These are phyloP conservation scores for Monilinia fructicola DNA, from an alignment of 2,329 filamentous ascomycete genomes.

Conservation along the genomic window DNA sequence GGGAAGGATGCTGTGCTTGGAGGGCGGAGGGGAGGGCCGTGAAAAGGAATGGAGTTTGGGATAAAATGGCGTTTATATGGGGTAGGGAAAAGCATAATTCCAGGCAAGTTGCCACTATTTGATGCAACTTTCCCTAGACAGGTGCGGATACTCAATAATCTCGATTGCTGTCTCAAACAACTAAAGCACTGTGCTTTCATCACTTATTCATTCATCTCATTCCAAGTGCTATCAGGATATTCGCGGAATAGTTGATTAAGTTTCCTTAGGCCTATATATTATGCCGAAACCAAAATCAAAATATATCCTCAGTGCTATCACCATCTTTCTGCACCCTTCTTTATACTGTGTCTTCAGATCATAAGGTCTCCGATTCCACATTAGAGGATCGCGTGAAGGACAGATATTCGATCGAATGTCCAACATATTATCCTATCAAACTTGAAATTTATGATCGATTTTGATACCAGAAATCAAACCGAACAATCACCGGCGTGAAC, in stretches of 20 bases:
- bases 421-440: background rate
- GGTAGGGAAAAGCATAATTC: conserved; percentile 6
- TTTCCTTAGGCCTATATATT: background rate
- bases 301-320: background rate
- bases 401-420: background rate
- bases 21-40: background rate
- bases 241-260: too few species aligned
- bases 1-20: background rate
- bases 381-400: background rate
- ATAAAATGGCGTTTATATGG: conserved; percentile 18
- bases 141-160: background rate
- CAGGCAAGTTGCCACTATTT: conserved; percentile 9
- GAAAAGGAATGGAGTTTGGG: conserved; percentile 21
- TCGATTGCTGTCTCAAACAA: conserved; percentile 1
- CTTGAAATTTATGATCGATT: background rate
- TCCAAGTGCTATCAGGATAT: too few species aligned
- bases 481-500: background rate
- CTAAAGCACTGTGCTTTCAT: background rate
- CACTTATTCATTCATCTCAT: too few species aligned
- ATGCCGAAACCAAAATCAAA: background rate
- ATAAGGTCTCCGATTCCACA: background rate
- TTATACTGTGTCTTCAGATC: background rate
- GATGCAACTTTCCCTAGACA: background rate
- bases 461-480: background rate
- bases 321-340: background rate